Conservation (phyloP, 371 early-diverging fungal genomes). For the Capillidium rhysosporum region DNA sequence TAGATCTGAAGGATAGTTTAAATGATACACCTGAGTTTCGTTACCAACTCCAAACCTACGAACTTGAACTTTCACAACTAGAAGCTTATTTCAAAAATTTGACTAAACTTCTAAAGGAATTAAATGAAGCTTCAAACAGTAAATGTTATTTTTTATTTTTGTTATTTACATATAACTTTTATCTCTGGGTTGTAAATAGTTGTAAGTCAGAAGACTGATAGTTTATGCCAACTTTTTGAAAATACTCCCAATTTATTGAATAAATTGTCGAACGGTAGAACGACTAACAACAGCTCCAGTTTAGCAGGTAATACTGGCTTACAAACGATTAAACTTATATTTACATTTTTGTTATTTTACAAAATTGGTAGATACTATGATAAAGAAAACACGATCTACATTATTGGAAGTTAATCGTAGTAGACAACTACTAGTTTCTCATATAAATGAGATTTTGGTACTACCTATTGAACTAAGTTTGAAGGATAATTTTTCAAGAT, state of each 20-base stretch:
- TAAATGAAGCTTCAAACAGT: background rate
- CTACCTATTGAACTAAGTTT: background rate
- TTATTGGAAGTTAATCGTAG: constrained; percentile 37
- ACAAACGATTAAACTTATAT: background rate
- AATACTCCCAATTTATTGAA: background rate
- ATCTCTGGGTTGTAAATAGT: background rate
- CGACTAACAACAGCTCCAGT: background rate
- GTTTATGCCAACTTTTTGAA: background rate
- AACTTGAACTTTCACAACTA: background rate
- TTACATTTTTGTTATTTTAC: background rate
- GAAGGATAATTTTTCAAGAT: constrained; percentile 19
- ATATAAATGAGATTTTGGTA: background rate
- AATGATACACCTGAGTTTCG: constrained; percentile 4
- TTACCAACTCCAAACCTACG: background rate
- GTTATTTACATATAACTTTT: background rate
- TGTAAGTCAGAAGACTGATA: background rate
- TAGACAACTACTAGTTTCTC: constrained; percentile 31
- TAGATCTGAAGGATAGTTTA: background rate
- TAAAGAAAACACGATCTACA: constrained; percentile 30
- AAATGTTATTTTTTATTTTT: background rate
- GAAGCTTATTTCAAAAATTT: background rate
- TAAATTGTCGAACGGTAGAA: background rate
- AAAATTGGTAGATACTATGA: constrained; percentile 18
- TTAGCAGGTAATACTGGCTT: too few species aligned
- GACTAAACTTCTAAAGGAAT: background rate